These are phyloP conservation scores for Pyrus betulifolia DNA, from an alignment of 306 rosid genomes.

Conservation along the genomic window DNA sequence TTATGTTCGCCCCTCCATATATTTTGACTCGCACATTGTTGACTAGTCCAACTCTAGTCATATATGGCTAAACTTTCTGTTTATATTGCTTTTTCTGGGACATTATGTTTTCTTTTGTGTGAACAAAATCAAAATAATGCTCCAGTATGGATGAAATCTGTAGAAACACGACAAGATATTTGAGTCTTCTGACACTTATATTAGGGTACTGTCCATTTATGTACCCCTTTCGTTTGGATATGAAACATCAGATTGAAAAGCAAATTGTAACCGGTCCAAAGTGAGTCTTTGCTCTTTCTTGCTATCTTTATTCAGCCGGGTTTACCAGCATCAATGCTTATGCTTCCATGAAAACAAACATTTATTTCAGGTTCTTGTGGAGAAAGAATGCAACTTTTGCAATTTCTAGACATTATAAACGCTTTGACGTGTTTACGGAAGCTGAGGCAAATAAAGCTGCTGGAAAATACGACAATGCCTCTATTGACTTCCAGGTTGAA, in stretches of 20 bases:
- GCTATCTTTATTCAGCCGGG: not conserved
- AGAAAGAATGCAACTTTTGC: conserved; percentile 90
- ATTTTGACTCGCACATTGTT: not conserved
- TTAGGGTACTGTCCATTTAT: conserved; percentile 3
- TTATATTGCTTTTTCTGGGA: not conserved
- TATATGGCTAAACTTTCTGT: no score
- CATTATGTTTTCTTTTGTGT: not conserved
- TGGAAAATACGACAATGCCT: conserved; percentile 71
- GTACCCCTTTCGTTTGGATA: not conserved
- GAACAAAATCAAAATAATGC: not conserved
- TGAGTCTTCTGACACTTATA: not conserved
- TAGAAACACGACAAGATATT: not conserved
- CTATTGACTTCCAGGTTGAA: conserved; percentile 80
- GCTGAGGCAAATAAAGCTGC: conserved; percentile 99
- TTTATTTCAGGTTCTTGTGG: conserved; percentile 77
- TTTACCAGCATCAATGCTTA: not conserved
- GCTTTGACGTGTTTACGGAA: conserved; percentile 83
- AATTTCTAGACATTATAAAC: conserved; percentile 88
- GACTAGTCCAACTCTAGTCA: not conserved
- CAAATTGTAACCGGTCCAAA: not conserved
- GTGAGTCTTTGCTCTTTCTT: not conserved
- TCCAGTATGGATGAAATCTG: not conserved
- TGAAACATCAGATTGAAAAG: not conserved
- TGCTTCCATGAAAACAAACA: not conserved
- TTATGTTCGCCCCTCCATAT: not conserved